Conservation (phyloP, 2,329 filamentous ascomycete species). For the Sporothrix schenckii region DNA sequence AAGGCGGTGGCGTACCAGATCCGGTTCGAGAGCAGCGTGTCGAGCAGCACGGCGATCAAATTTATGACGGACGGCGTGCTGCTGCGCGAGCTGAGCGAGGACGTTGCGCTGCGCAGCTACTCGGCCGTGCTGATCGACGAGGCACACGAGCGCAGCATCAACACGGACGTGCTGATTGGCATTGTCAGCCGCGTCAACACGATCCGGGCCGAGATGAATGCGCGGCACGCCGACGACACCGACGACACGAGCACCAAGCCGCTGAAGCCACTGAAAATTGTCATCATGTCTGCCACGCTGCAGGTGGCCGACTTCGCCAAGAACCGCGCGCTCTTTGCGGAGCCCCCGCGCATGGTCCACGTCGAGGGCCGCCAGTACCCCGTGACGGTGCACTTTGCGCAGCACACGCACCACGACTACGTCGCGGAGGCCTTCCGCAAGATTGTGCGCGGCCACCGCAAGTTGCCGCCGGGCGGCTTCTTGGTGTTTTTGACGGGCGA, state of each 20-base stretch:
- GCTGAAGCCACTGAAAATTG: conserved; percentile 79
- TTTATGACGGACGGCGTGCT: conserved; percentile 99
- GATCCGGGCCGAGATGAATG: conserved; percentile 68
- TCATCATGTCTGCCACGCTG: conserved; percentile 98
- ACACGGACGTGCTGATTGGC: conserved; percentile 96
- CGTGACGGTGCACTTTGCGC: conserved; percentile 86
- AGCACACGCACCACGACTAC: conserved; percentile 82
- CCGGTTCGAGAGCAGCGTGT: conserved; percentile 84
- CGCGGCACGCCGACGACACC: conserved; percentile 37
- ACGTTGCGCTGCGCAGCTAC: conserved; percentile 86
- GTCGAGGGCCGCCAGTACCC: conserved; percentile 90
- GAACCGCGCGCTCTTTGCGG: conserved; percentile 77
- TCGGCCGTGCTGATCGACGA: conserved; percentile 95
- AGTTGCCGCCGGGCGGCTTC: conserved; percentile 87
- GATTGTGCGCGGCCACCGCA: conserved; percentile 81
- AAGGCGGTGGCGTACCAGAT: conserved; percentile 88
- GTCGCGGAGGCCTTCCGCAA: conserved; percentile 89
- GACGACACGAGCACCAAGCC: conserved; percentile 61
- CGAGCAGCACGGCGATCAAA: conserved; percentile 83
- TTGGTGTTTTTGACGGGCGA: conserved; percentile 94
- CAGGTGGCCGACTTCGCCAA: conserved; percentile 87
- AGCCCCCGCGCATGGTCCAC: conserved; percentile 79
- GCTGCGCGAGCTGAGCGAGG: conserved; percentile 84
- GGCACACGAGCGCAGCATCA: conserved; percentile 94
- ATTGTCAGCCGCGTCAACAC: conserved; percentile 94